Conservation (phyloP, 2,329 filamentous ascomycete genomes). For the Cladophialophora bantiana region DNA sequence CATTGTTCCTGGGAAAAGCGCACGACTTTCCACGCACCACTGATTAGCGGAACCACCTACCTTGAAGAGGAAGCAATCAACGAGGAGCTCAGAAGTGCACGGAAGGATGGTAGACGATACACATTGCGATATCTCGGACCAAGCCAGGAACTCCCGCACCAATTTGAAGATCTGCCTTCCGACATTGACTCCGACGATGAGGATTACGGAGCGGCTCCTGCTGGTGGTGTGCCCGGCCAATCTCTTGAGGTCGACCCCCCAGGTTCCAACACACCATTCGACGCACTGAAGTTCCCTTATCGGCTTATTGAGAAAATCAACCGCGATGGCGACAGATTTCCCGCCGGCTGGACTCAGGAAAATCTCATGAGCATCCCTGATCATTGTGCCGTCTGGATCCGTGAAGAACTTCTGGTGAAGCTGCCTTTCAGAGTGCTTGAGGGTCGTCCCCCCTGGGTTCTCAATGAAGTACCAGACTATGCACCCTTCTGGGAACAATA, state of each 20-base stretch:
- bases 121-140: background rate
- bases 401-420: constrained; percentile 16
- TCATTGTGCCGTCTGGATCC: constrained; percentile 9
- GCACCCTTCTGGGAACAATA: constrained; percentile 14
- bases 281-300: constrained; percentile 30
- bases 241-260: constrained; percentile 28
- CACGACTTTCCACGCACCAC: constrained; percentile 16
- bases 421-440: constrained; percentile 24
- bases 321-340: constrained; percentile 5
- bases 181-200: constrained; percentile 1
- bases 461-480: constrained; percentile 12
- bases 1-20: background rate
- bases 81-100: constrained; percentile 13
- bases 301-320: constrained; percentile 30
- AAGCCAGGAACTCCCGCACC: background rate
- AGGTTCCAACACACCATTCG: constrained; percentile 25
- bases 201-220: background rate
- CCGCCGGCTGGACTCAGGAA: constrained; percentile 19
- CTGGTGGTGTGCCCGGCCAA: constrained; percentile 6
- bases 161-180: background rate
- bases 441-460: constrained; percentile 11
- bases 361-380: constrained; percentile 22
- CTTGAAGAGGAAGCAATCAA: constrained; percentile 24
- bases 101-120: background rate
- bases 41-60: constrained; percentile 32